These are phyloP conservation scores for Claviceps humidiphila DNA, from an alignment of 2,329 filamentous ascomycete genomes.

Conservation along the genomic window DNA sequence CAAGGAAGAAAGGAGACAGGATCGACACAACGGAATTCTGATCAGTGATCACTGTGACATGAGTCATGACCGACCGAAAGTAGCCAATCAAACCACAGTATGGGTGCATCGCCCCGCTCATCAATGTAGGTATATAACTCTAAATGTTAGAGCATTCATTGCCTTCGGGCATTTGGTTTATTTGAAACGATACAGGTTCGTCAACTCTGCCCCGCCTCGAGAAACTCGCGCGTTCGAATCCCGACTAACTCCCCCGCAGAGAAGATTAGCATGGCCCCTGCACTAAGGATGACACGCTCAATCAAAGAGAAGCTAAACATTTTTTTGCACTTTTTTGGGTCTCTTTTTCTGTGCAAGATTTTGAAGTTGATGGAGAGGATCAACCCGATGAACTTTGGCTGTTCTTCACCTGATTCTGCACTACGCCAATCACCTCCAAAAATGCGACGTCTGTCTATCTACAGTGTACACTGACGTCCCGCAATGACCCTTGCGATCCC, in stretches of 20 bases:
- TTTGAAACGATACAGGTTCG: slow-evolving; percentile 8
- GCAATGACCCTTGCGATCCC: no score
- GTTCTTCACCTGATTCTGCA: no score
- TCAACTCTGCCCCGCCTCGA: accelerated
- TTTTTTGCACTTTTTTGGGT: slow-evolving; percentile 1
- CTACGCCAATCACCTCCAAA: no score
- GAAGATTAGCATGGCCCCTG: slow-evolving; percentile 73
- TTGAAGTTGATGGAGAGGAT: no score
- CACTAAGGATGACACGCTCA: slow-evolving; percentile 61
- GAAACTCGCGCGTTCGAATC: not conserved
- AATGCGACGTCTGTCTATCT: no score
- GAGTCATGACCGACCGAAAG: no score
- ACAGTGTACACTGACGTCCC: no score
- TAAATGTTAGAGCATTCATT: accelerated
- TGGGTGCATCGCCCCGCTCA: not conserved
- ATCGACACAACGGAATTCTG: no score
- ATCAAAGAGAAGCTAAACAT: slow-evolving; percentile 8
- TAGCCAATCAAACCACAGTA: no score
- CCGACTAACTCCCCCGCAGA: not conserved
- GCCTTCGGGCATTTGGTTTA: slow-evolving; percentile 8
- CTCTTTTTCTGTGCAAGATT: not conserved
- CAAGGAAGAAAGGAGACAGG: no score
- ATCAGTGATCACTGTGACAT: no score
- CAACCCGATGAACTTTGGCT: no score
- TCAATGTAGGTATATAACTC: not conserved